Evolutionary conservation across 2,329 filamentous ascomycete genomes (phyloP), one percentile per base, ranked within the genome.

Genomic region (Clonostachys sp.): DNA sequence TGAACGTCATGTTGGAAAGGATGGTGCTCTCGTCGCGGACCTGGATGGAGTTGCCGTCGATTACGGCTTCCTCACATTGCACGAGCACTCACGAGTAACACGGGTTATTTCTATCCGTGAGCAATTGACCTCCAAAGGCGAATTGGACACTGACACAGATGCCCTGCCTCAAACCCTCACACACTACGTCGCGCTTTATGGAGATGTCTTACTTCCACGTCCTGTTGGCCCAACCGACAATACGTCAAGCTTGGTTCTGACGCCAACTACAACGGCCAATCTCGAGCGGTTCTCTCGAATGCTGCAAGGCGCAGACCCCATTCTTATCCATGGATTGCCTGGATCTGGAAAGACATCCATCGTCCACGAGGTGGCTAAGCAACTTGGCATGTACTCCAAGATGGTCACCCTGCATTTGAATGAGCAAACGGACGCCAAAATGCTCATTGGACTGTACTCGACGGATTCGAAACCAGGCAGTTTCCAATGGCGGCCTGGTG

Each of bases 341-440:
- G 92, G 95, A 17, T 87, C 87, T 34, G 94, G 94, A 45, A 99
- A 99, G 72, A 96, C 94, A 0, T 84, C 89, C 1, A 68, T 95
- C 17, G 81, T 95, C 13, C 87, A 89, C 53, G 86, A 96, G 62
- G 79, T 92, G 50, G 91, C 92, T 20, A 81, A 81, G 57, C 81
- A 86, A 55, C 80, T 97, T 47, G 88, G 87, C 51, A 89, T 89
- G 67, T 81, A 88, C 18, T 80, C 84, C 6, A 82, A 81, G 50
- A 91, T 99, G 83, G 87, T 99, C 45, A 97, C 92, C 5, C 75
- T 99, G 33, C 92, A 99, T 66, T 74, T 99, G 34, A 99, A 99
- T 62, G 94, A 97, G 66, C 95, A 99, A 66, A 97, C 91, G 3
- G 94, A 99, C 67, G 91, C 92, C 1, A 99, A 99, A 66, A 88